phyloP scores from a whole-genome alignment of 2,329 filamentous ascomycete species.

The Colletotrichum chlorophyti region DNA sequence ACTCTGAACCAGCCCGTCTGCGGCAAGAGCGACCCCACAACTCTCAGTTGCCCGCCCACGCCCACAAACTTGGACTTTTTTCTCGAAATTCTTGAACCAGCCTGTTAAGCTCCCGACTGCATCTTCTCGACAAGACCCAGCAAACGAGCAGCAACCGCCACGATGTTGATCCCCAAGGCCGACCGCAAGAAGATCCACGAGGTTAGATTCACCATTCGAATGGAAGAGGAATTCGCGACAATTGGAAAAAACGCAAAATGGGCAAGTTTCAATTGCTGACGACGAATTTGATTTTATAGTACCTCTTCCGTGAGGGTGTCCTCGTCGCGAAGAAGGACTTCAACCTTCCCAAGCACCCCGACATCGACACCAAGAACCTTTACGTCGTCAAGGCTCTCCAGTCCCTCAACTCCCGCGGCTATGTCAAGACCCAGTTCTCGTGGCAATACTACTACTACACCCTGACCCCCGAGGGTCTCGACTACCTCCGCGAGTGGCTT shows the following conservation, averaged over 20 bases:
- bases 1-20: no score
- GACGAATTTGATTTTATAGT: slow-evolving; percentile 57
- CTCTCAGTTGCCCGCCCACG: slow-evolving; percentile 15
- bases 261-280: slow-evolving; percentile 17
- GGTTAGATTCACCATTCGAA: slow-evolving; percentile 42
- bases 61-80: no score
- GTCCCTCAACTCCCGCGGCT: slow-evolving; percentile 97
- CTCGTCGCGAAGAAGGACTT: slow-evolving; percentile 99
- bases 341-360: slow-evolving; percentile 96
- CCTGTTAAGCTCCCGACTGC: slow-evolving; percentile 41
- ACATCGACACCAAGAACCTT: slow-evolving; percentile 99
- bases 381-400: slow-evolving; percentile 99
- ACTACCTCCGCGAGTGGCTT: slow-evolving; percentile 99
- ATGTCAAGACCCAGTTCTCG: slow-evolving; percentile 99
- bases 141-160: slow-evolving; percentile 53
- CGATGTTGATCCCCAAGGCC: slow-evolving; percentile 99
- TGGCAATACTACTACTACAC: slow-evolving; percentile 99
- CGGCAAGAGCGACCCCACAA: not conserved
- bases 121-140: slow-evolving; percentile 51
- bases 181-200: slow-evolving; percentile 99
- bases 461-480: slow-evolving; percentile 98
- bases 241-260: slow-evolving; percentile 6
- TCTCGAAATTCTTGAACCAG: not conserved
- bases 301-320: slow-evolving; percentile 93
- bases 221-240: not conserved